phyloP scores from a whole-genome alignment of 2,329 filamentous ascomycete species.

The Penicillium capsulatum region DNA sequence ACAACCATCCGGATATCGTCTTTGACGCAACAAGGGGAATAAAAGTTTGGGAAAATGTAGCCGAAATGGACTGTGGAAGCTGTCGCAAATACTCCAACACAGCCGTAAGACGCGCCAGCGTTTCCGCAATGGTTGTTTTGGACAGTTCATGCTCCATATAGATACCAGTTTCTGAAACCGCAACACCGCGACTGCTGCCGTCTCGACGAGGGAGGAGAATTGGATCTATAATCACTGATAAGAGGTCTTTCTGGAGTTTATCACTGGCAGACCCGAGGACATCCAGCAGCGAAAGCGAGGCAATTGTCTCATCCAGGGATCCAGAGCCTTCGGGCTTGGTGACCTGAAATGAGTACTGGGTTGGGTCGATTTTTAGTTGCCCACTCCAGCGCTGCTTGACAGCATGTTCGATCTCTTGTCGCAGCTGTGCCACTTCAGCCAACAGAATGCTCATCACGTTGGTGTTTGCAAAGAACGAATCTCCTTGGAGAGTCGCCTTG shows the following conservation, averaged over 20 bases:
- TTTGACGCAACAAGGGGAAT: constrained; percentile 64
- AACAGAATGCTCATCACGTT: constrained; percentile 55
- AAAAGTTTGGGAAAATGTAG: constrained; percentile 62
- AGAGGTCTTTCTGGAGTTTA: constrained; percentile 33
- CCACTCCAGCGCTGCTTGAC: constrained; percentile 68
- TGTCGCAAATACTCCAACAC: constrained; percentile 51
- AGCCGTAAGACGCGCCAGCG: constrained; percentile 43
- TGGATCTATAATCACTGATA: constrained; percentile 30
- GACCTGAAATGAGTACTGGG: constrained; percentile 55
- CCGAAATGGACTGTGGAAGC: constrained; percentile 48
- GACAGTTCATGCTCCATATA: constrained; percentile 23
- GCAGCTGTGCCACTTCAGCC: constrained; percentile 61
- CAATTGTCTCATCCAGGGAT: constrained; percentile 30
- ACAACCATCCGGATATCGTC: constrained; percentile 70
- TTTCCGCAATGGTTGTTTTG: constrained; percentile 28
- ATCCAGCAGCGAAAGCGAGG: constrained; percentile 29
- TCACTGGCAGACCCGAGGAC: constrained; percentile 30
- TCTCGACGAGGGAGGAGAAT: constrained; percentile 27
- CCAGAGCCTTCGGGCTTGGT: constrained; percentile 44
- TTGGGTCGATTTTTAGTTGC: constrained; percentile 60
- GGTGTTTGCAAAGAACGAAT: constrained; percentile 32
- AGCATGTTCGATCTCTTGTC: constrained; percentile 60
- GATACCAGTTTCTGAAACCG: constrained; percentile 28
- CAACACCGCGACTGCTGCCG: constrained; percentile 25
- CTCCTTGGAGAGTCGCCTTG: constrained; percentile 26